These are phyloP conservation scores for Aspergillus taichungensis DNA, from an alignment of 495 filamentous ascomycete species.

Conservation along the genomic window DNA sequence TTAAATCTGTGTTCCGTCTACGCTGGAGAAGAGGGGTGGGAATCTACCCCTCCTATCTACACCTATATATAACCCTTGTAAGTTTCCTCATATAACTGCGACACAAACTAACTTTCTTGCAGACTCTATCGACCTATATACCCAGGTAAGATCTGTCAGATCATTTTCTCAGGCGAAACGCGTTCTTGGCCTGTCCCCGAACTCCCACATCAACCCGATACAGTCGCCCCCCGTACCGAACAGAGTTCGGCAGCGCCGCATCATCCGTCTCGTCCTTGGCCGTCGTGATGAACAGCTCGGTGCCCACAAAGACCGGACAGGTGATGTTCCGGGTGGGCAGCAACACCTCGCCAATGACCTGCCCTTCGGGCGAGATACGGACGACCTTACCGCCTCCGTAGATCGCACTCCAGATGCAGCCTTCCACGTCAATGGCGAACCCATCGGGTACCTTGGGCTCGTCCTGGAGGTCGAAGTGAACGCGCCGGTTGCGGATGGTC, in stretches of 20 bases:
- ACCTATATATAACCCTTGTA: too few relatives aligned
- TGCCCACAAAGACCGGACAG: conserved; percentile 64
- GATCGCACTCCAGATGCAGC: conserved; percentile 69
- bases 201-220: conserved; percentile 63
- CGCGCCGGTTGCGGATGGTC: conserved; percentile 53
- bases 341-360: conserved; percentile 55
- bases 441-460: conserved; percentile 59
- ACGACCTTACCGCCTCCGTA: conserved; percentile 63
- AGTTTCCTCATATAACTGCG: background rate
- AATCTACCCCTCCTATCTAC: too few relatives aligned
- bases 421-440: conserved; percentile 62
- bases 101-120: background rate
- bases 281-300: conserved; percentile 66
- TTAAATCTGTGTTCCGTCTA: too few relatives aligned
- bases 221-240: conserved; percentile 53
- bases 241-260: conserved; percentile 44
- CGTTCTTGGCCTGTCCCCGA: conserved; percentile 46
- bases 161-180: conserved; percentile 34
- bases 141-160: background rate
- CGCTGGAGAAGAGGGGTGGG: too few relatives aligned
- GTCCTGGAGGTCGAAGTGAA: conserved; percentile 30
- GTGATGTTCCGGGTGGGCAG: conserved; percentile 63
- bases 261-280: conserved; percentile 52
- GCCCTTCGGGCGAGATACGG: conserved; percentile 54
- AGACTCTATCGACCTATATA: background rate